Conservation (phyloP, 352 stramenopile genomes). For the Phytophthora pistaciae region DNA sequence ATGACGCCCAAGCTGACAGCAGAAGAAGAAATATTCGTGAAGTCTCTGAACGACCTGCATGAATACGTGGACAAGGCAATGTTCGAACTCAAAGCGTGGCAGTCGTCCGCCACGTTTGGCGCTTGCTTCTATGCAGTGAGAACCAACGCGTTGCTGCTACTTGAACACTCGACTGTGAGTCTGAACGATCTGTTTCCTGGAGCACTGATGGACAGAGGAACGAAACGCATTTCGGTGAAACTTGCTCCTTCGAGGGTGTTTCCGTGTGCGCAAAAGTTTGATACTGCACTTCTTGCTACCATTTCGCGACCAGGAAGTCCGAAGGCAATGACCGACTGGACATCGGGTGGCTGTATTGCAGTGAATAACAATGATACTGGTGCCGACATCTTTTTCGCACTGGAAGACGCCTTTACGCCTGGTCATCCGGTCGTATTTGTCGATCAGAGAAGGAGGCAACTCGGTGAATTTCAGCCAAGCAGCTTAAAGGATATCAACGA, state of each 20-base stretch:
- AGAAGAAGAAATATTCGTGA: background rate
- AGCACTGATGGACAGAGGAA: slow-evolving; percentile 2
- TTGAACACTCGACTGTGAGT: slow-evolving; percentile 28
- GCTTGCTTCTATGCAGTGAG: slow-evolving; percentile 34
- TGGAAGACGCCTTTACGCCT: background rate
- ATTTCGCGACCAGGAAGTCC: background rate
- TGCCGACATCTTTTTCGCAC: background rate
- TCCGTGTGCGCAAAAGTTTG: background rate
- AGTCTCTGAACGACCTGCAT: background rate
- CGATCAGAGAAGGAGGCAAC: background rate
- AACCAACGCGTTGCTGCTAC: slow-evolving; percentile 33
- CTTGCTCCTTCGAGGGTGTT: slow-evolving; percentile 1
- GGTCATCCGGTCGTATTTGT: background rate
- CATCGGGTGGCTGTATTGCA: background rate
- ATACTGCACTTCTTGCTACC: background rate
- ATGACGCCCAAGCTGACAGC: background rate
- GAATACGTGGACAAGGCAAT: background rate
- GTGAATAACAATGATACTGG: background rate
- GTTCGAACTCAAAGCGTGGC: background rate
- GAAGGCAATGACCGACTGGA: slow-evolving; percentile 11
- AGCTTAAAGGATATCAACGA: background rate
- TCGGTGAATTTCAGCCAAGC: background rate
- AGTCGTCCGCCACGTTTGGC: slow-evolving; percentile 19
- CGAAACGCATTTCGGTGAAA: background rate
- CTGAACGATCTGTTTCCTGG: slow-evolving; percentile 30